Evolutionary conservation across 140 eudicot genomes (phyloP), one percentile per base, ranked within the genome.

Genomic region (Artemisia princeps): DNA sequence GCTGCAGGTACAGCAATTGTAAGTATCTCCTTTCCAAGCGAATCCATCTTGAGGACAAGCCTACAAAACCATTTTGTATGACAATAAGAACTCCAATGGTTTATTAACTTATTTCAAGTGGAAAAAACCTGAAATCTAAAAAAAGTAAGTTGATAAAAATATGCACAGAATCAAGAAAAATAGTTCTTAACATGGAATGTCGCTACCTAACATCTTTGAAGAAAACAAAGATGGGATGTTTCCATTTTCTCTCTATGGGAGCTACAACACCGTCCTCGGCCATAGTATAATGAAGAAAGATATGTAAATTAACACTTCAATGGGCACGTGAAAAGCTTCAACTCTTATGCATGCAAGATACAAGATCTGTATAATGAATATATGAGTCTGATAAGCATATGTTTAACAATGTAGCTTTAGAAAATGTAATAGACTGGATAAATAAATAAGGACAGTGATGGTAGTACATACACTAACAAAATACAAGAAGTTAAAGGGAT

Each of bases 1-100:
- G 89, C 84, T 14, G 94, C 94, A 15, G 89, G 94, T 24, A 80
- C 59, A 13, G 89, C 94, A 64, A 86, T 86, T 0, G 58, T 22
- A 45, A 78, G 66, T 74, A 83, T 80, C 69, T 83, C 86, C 51
- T 28, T n/a, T 16, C 89, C 94, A 61, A 86, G 81, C 2, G 76
- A 66, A 46, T 83, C 89, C 84, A 77, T 28, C 71, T 75, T 86
- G 56, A 83, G 72, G 1, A 85, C 79, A 58, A 16, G 72, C 75
- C 90, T 84, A 45, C 61, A 26, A 4, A 71, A 65, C 12, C 8
- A 11, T 62, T 22, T 14, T 14, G 12, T 17, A 23, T 7, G 23
- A 48, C 4, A 30, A 52, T 42, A 64, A 46, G 12, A 48, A 52
- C 57, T 58, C 7, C n/a, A 55, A 19, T 55, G 10, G 3, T 55